Base-by-base conservation (phyloP, 176 grass and related monocot species). In the Juncus inflexus region DNA sequence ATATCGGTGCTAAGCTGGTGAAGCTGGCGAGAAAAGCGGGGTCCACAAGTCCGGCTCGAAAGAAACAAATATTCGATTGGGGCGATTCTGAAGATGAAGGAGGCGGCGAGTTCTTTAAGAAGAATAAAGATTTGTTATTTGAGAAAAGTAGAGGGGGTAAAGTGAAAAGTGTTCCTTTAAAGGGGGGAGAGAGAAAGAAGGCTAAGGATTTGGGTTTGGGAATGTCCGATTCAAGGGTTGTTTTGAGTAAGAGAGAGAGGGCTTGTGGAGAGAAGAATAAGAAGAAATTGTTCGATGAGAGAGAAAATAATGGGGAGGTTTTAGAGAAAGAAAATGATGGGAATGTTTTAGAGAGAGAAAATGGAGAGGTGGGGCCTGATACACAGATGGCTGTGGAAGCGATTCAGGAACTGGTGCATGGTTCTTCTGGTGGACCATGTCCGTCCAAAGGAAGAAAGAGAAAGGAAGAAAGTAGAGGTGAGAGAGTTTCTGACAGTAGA, bases 361-460 rank as follows among this genome's bases (percentile, higher is more conserved):
- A 85, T 83, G 68, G 84, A 80, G 87, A 81, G 80, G 68, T 87
- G 79, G 87, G 84, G 55, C 81, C 77, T 59, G 83, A 96, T 79
- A 90, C 87, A 61, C 91, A 96, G 79, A 83, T 90, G 77, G 87
- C 87, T 80, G 58, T 67, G 35, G 87, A 90, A 90, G 87, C 79
- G 72, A 88, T 96, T 53, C 84, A 96, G 61, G 74, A 65, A 38
- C 42, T 90, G 74, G 60, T 73, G 42, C 79, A 86, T 81, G 63
- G 55, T 65, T 83, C 75, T 58, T 70, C 81, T 78, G 55, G 71
- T 78, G 76, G 76, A 83, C 63, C 36, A 62, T 66, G 77, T 40
- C 60, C 38, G 39, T 50, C 43, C 42, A 64, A 78, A 78, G 79
- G 16, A 73, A 53, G 62, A 71, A 15, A 78, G 71, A 42, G 14